A percentile compares a stretch with the other conserved stretches of the same genome.
Conservation (phyloP, 1,284 basidiomycete genomes). For the Microbotryum silenes-acaulis region DNA sequence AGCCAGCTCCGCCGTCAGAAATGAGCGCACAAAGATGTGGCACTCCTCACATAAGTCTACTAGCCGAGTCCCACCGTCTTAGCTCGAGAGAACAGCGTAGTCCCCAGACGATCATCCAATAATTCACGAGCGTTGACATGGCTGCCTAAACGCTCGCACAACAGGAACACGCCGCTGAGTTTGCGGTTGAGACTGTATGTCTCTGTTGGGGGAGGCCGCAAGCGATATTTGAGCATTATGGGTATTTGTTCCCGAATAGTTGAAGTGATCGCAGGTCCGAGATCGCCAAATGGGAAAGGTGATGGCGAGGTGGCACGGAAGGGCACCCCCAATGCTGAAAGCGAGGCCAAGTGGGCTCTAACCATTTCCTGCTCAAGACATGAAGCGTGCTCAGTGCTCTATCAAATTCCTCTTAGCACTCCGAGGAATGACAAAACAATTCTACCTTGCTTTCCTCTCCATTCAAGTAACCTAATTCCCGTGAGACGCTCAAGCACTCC, state of each 20-base stretch:
- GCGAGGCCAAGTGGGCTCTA: constrained; percentile 75
- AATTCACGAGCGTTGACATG: constrained; percentile 64
- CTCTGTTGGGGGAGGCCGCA: constrained; percentile 87
- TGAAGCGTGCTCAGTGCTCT: not conserved
- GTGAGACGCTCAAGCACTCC: constrained; percentile 65
- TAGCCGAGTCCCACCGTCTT: too few species aligned
- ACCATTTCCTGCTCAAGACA: constrained; percentile 61
- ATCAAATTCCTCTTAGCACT: not conserved
- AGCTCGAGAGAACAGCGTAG: too few species aligned
- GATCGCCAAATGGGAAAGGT: constrained; percentile 57
- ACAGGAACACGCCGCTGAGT: constrained; percentile 83
- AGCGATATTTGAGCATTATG: constrained; percentile 76
- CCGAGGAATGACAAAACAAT: constrained; percentile 1
- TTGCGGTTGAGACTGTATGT: constrained; percentile 95
- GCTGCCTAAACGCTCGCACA: constrained; percentile 75
- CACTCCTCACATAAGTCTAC: too few species aligned
- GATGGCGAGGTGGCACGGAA: constrained; percentile 58
- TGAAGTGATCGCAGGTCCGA: constrained; percentile 54
- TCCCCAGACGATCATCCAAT: constrained; percentile 51
- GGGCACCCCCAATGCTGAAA: constrained; percentile 66
- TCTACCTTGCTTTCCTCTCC: constrained; percentile 74
- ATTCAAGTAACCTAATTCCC: constrained; percentile 78
- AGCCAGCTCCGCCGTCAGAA: too few species aligned
- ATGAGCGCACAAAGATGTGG: too few species aligned
- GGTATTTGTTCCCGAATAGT: constrained; percentile 76